Conservation (phyloP, 2,329 filamentous ascomycete genomes). For the Metarhizium robertsii region DNA sequence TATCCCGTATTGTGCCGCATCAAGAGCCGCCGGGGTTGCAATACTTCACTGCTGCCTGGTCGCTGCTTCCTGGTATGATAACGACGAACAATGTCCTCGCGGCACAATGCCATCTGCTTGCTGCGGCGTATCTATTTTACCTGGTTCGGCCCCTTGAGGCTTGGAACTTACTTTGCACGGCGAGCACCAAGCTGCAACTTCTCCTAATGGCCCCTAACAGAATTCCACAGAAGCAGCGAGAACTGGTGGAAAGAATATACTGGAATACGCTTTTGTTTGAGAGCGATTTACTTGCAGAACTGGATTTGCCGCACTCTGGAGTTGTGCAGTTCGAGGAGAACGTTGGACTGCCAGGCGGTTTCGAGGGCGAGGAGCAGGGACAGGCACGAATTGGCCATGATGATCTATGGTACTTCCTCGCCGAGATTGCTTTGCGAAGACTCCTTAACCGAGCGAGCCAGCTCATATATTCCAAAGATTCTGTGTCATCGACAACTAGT, state of each 20-base stretch:
- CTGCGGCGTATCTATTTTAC: constrained; percentile 69
- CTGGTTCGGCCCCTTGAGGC: constrained; percentile 74
- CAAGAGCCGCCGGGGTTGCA: constrained; percentile 66
- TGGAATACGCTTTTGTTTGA: constrained; percentile 79
- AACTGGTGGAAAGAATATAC: constrained; percentile 69
- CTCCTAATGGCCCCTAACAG: constrained; percentile 65
- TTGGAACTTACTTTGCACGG: constrained; percentile 71
- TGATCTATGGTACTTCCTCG: constrained; percentile 42
- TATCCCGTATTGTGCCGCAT: constrained; percentile 41
- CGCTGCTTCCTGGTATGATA: constrained; percentile 67
- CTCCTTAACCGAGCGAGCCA: constrained; percentile 72
- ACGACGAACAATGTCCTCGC: constrained; percentile 52
- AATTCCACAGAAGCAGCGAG: constrained; percentile 45
- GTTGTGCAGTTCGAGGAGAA: constrained; percentile 76
- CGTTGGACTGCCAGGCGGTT: constrained; percentile 68
- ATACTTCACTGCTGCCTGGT: constrained; percentile 76
- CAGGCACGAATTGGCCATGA: constrained; percentile 32
- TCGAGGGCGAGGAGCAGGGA: constrained; percentile 48
- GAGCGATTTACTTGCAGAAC: constrained; percentile 68
- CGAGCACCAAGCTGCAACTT: constrained; percentile 73
- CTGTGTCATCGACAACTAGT: constrained; percentile 54
- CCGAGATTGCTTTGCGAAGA: constrained; percentile 69
- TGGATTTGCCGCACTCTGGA: constrained; percentile 74
- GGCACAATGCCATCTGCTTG: too few species aligned
- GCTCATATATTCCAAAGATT: constrained; percentile 68